These are phyloP conservation scores for Yamadazyma ubonensis DNA, from an alignment of 805 yeast genomes.

Conservation along the genomic window DNA sequence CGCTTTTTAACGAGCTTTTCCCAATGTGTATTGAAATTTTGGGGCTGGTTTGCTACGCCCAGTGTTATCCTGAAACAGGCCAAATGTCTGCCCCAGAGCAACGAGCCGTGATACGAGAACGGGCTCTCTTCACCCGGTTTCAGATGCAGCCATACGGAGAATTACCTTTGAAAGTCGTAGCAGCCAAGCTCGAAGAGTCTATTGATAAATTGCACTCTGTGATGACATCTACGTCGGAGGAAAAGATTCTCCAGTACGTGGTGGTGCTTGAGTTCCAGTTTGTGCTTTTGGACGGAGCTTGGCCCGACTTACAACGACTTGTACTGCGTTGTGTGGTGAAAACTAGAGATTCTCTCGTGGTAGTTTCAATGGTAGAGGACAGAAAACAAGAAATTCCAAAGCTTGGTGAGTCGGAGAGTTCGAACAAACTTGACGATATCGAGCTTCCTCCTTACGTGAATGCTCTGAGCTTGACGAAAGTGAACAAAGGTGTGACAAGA, in stretches of 20 bases:
- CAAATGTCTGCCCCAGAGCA: no score
- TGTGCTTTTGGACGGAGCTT: constrained; percentile 17
- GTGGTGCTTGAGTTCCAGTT: constrained; percentile 33
- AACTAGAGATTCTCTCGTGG: constrained; percentile 16
- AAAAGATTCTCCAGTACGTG: constrained; percentile 25
- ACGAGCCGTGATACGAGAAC: no score
- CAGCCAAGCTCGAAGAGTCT: constrained; percentile 27
- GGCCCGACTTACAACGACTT: neutral
- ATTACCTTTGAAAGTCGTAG: constrained; percentile 3
- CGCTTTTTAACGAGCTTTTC: constrained; percentile 31
- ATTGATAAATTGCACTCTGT: constrained; percentile 26
- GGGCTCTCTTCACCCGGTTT: no score
- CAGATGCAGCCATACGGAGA: no score
- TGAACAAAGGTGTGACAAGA: constrained; percentile 3
- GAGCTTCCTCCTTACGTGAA: constrained; percentile 39
- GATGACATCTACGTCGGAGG: constrained; percentile 32
- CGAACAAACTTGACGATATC: constrained; percentile 31
- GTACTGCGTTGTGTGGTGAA: neutral
- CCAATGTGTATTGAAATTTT: constrained; percentile 31
- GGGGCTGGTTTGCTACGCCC: constrained; percentile 15
- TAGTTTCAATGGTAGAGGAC: constrained; percentile 12
- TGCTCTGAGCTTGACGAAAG: constrained; percentile 27
- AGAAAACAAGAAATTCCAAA: constrained; percentile 6
- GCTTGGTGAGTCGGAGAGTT: no score
- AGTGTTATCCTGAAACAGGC: constrained; percentile 13